Percentiles rank a stretch among this genome's conserved stretches.
These are phyloP conservation scores for Dactylonectria estremocensis DNA, from an alignment of 2,329 filamentous ascomycete genomes.

Conservation along the genomic window DNA sequence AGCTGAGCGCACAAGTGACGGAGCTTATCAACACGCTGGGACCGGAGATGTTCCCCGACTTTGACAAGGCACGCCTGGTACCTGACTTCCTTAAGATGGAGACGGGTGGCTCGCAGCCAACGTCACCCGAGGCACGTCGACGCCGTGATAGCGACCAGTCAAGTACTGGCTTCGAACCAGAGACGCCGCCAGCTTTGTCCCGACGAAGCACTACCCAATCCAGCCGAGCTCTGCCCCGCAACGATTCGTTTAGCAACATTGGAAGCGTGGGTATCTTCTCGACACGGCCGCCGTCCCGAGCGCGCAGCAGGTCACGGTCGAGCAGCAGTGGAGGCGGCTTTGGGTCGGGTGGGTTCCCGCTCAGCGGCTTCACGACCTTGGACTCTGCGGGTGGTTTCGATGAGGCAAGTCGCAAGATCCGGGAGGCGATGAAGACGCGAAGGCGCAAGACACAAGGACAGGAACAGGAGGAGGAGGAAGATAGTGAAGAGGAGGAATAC, in stretches of 20 bases:
- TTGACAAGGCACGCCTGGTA: constrained; percentile 82
- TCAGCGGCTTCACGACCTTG: constrained; percentile 79
- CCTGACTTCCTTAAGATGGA: constrained; percentile 65
- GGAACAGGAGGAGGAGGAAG: constrained; percentile 56
- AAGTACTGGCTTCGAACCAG: constrained; percentile 54
- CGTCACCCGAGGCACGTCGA: constrained; percentile 45
- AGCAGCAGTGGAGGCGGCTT: constrained; percentile 77
- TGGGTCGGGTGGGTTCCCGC: constrained; percentile 73
- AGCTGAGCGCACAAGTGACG: constrained; percentile 86
- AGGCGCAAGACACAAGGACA: constrained; percentile 67
- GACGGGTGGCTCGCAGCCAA: constrained; percentile 40
- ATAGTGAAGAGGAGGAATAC: constrained; percentile 60
- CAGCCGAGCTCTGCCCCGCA: constrained; percentile 77
- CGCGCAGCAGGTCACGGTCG: constrained; percentile 78
- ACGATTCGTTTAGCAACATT: constrained; percentile 95
- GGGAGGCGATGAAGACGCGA: constrained; percentile 82
- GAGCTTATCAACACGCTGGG: constrained; percentile 95
- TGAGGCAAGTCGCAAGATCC: constrained; percentile 87
- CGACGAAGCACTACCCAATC: constrained; percentile 68
- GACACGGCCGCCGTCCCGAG: constrained; percentile 87
- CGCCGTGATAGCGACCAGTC: constrained; percentile 67
- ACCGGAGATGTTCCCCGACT: constrained; percentile 97
- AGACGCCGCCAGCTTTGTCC: constrained; percentile 58
- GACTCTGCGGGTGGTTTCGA: constrained; percentile 81
- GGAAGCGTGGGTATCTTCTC: constrained; percentile 91